Percentiles rank a stretch among this genome's conserved stretches.
phyloP scores from a whole-genome alignment of 345 rosid species.

The Excoecaria agallocha region DNA sequence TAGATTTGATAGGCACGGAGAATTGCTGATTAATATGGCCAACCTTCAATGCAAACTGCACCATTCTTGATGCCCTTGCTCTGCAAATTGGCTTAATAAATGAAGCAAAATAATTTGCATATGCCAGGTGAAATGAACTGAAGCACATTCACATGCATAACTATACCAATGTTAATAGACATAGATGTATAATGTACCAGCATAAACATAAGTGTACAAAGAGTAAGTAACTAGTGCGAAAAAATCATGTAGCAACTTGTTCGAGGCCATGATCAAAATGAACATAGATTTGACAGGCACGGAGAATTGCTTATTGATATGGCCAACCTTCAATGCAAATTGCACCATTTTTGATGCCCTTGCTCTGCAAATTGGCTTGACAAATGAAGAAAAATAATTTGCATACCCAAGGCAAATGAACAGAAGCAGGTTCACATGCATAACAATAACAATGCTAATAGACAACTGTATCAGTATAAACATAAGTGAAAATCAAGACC shows the following conservation, averaged over 20 bases:
- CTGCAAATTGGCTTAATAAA: slow-evolving; percentile 62
- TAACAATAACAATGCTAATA: neutral
- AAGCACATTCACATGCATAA: neutral
- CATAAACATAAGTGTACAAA: neutral
- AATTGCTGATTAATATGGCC: slow-evolving; percentile 54
- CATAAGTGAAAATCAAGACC: neutral
- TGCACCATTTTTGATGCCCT: slow-evolving; percentile 54
- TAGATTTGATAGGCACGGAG: slow-evolving; percentile 65
- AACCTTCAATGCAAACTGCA: slow-evolving; percentile 73
- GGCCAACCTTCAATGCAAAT: slow-evolving; percentile 80
- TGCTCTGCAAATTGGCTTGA: slow-evolving; percentile 78
- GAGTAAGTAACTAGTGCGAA: no score
- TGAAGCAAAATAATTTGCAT: neutral
- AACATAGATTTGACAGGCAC: slow-evolving; percentile 50
- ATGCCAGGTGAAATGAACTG: no score
- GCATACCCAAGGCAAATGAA: no score
- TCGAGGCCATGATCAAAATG: slow-evolving; percentile 67
- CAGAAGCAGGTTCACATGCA: neutral
- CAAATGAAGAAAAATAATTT: neutral
- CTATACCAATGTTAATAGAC: neutral
- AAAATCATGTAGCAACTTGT: slow-evolving; percentile 57
- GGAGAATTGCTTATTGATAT: slow-evolving; percentile 57
- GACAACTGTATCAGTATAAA: neutral
- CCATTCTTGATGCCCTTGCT: slow-evolving; percentile 61
- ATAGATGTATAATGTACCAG: neutral